Evolutionary conservation across 2,329 filamentous ascomycete genomes (phyloP), one percentile per base, ranked within the genome.

Genomic region (Epichloe glyceriae): DNA sequence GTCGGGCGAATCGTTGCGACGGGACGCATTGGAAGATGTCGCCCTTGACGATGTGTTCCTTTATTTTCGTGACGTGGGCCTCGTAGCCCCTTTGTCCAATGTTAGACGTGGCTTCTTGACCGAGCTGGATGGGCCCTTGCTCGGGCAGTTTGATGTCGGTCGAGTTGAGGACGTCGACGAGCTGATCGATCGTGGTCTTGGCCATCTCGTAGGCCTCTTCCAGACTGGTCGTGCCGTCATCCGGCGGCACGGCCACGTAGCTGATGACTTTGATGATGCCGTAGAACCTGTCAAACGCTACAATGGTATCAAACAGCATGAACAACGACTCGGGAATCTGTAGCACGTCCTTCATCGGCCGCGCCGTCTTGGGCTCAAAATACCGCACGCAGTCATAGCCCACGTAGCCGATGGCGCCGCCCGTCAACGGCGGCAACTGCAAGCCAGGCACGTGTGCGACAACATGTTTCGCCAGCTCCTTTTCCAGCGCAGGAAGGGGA

Each of bases 21-120:
- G 93, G 93, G 15, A 98, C 93, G 1, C 89, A 88, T 67, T 98
- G 93, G 70, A 98, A 97, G 64, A 98, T 97, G 72, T 97, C 89
- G 58, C 93, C 93, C 55, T 80, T 78, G 60, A 81, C 78, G 60
- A 98, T 97, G 73, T 97, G 91, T 68, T 88, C 76, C 73, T 97
- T 97, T 53, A 98, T 75, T 45, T 71, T 74, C 22, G 79, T 83
- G 50, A 98, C 93, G 65, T 97, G 91, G n/a, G 70, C 73, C 70
- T 96, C 89, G 70, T 98, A 98, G 38, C 93, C 93, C 43, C 77
- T 74, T 55, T 79, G 85, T 19, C 93, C 93, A 59, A 97, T 87
- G 68, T 98, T 98, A 57, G 91, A 97, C 17, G 78, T 86, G 67
- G 93, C 95, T 61, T 91, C 76, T 60, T 89, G 82, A 53, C 85